Conservation (phyloP, 179 eudicot species). For the Corrigiola litoralis region DNA sequence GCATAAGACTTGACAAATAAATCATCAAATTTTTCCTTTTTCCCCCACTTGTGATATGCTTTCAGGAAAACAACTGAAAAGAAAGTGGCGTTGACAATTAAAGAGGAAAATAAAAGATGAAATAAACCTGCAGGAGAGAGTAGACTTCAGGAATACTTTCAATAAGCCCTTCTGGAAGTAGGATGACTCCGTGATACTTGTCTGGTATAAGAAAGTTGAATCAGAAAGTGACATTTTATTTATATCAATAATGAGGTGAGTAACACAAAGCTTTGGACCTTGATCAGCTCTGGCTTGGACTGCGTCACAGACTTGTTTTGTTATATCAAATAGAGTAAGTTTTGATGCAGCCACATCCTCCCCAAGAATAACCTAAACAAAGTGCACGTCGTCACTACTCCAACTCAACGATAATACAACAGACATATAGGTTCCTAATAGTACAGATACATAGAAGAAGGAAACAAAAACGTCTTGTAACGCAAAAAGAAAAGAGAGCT, state of each 20-base stretch:
- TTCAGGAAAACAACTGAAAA: too few relatives aligned
- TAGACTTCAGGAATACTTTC: slow-evolving; percentile 97
- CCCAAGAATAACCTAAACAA: slow-evolving; percentile 76
- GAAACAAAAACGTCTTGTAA: neutral
- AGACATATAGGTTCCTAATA: neutral
- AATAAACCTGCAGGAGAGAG: slow-evolving; percentile 82
- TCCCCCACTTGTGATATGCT: too few relatives aligned
- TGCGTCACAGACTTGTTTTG: slow-evolving; percentile 95
- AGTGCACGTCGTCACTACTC: neutral
- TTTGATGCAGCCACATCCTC: slow-evolving; percentile 96
- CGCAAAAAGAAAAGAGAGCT: slow-evolving; percentile 20
- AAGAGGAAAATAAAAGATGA: neutral
- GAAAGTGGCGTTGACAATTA: too few relatives aligned
- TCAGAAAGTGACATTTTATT: slow-evolving; percentile 20
- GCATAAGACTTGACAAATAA: neutral
- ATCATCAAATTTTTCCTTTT: neutral
- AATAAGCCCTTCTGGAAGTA: slow-evolving; percentile 96
- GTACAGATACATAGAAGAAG: neutral
- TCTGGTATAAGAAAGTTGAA: slow-evolving; percentile 36
- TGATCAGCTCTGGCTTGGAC: slow-evolving; percentile 87
- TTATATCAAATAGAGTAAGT: slow-evolving; percentile 83
- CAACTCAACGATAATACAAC: neutral
- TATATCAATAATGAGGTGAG: neutral
- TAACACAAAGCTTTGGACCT: slow-evolving; percentile 39
- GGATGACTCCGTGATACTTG: slow-evolving; percentile 87